A percentile compares a stretch with the other conserved stretches of the same genome.
These are phyloP conservation scores for Phytophthora colocasiae DNA, from an alignment of 352 stramenopile genomes.

Conservation along the genomic window DNA sequence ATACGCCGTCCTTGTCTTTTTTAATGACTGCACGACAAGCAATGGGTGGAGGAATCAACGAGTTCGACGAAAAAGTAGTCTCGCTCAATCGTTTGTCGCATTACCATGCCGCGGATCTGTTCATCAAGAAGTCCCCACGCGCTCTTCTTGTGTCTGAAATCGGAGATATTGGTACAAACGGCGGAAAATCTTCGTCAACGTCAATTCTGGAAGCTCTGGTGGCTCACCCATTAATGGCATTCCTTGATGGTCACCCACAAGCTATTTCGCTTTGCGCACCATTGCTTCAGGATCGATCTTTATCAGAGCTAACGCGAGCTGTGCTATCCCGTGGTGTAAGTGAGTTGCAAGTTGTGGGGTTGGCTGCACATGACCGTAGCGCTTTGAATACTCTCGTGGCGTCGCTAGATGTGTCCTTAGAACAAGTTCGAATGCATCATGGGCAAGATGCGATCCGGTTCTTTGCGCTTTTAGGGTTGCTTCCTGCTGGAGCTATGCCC, in stretches of 20 bases:
- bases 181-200: conserved; percentile 26
- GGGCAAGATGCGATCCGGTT: conserved; percentile 76
- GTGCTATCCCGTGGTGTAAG: conserved; percentile 75
- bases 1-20: conserved; percentile 64
- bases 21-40: conserved; percentile 78
- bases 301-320: conserved; percentile 76
- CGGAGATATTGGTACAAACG: conserved; percentile 49
- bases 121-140: conserved; percentile 80
- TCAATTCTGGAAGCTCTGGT: conserved; percentile 70
- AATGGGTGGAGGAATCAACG: conserved; percentile 71
- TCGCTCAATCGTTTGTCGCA: conserved; percentile 77
- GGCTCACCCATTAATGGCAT: conserved; percentile 79
- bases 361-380: conserved; percentile 71
- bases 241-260: conserved; percentile 82
- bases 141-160: conserved; percentile 75
- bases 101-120: conserved; percentile 76
- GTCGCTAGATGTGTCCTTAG: conserved; percentile 75
- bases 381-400: conserved; percentile 81
- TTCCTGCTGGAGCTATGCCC: conserved; percentile 77
- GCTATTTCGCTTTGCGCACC: conserved; percentile 82
- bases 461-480: conserved; percentile 72
- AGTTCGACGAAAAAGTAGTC: conserved; percentile 86
- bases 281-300: conserved; percentile 74
- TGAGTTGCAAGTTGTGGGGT: conserved; percentile 69
- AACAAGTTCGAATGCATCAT: conserved; percentile 76